Evolutionary conservation across 306 rosid genomes (phyloP), one percentile per base, ranked within the genome.

Genomic region (Ormosia semicastrata): DNA sequence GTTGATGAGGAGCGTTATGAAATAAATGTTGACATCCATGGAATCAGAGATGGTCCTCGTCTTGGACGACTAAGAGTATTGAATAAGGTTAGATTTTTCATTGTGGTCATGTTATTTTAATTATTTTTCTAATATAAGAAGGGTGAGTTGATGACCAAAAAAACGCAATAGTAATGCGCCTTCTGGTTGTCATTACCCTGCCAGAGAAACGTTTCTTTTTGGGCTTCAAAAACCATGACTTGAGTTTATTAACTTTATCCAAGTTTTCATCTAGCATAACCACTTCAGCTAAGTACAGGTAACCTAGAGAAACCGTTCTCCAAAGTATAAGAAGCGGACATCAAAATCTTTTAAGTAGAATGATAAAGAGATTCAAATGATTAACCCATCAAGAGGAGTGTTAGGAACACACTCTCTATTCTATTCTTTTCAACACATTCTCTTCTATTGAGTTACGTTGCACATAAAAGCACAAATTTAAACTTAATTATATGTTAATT

Each of bases 31-130:
- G 99, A 95, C 81, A 76, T 82, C 64, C 93, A 95, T 80, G 97
- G 99, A 86, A 85, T 87, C 59, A 84, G 56, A 73, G 94, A 87
- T 81, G 99, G 99, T 56, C 98, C 99, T 86, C 89, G 79, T 62
- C 89, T 86, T 79, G 99, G 99, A 70, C 83, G 99, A 89, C 84
- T 87, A 9, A 92, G 99, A 86, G 81, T 70, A 53, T 52, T 88
- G 82, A 89, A 91, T 83, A 87, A 92, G 97, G 99, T 95, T 86
- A 36, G 91, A 24, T 33, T 82, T 58, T 75, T 47, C 44, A 5
- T 34, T 10, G 0, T 15, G 81, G 65, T 40, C n/a, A 18, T 40
- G 66, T 34, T 41, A n/a, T 15, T 47, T 68, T 7, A 14, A 52
- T 15, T 2, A 29, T 43, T 17, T 14, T 58, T 24, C 18, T 15